Conservation (phyloP, 2,329 filamentous ascomycete species). For the Fusarium odoratissimum region DNA sequence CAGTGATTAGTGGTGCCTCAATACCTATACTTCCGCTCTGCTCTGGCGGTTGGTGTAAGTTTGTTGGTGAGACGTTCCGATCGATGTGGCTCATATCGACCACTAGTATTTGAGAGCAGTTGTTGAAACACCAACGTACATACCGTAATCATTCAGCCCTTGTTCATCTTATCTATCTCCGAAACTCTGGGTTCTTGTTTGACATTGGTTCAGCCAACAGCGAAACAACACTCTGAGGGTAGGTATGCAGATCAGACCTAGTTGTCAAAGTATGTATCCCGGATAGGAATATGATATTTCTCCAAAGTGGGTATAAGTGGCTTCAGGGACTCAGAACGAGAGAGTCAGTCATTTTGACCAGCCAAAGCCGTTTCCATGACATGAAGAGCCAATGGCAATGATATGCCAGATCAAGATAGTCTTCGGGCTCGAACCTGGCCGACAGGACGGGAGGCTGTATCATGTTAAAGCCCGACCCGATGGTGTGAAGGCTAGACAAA, state of each 20-base stretch:
- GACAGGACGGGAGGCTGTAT: conserved; percentile 1
- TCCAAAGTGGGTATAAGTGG: background rate
- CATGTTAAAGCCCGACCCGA: background rate
- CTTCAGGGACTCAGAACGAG: background rate
- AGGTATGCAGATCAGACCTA: conserved; percentile 32
- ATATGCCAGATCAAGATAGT: conserved; percentile 1
- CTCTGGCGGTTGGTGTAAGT: conserved; percentile 8
- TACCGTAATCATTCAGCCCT: background rate
- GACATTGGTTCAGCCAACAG: conserved; percentile 1
- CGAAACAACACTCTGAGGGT: conserved; percentile 9
- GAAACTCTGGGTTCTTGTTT: conserved; percentile 16
- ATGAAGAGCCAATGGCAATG: background rate
- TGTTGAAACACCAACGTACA: conserved; percentile 6
- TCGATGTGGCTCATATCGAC: conserved; percentile 16
- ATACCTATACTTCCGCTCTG: background rate
- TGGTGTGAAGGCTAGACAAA: background rate
- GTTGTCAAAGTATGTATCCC: conserved; percentile 1
- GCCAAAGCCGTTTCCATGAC: background rate
- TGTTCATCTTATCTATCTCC: background rate
- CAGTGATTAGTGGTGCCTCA: background rate
- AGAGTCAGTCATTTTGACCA: background rate
- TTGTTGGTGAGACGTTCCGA: conserved; percentile 22
- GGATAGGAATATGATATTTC: conserved; percentile 4
- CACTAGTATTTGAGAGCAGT: background rate
- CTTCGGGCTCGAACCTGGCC: conserved; percentile 2